Base-by-base conservation (phyloP, 345 rosid genomes). In the Trapa incisa region DNA sequence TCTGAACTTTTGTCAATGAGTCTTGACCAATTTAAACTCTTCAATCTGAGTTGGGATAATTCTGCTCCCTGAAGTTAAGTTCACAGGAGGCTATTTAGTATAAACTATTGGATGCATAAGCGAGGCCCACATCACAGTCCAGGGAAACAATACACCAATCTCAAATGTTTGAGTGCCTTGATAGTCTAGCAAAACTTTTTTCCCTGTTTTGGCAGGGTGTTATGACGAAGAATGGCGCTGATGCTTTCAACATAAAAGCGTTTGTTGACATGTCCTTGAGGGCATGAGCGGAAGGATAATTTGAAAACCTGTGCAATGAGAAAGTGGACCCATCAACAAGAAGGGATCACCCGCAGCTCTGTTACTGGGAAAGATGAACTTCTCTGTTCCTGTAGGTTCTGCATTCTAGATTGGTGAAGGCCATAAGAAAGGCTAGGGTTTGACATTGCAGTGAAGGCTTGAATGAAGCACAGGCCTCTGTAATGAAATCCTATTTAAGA, bases 241-340 rank as follows among this genome's bases (percentile, higher is more conserved):
- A 75, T 72, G 67, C 70, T 63, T 87, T 92, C 69, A 88, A 89
- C 82, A 77, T 89, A 36, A 77, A 68, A 65, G 79, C 75, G 72
- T 92, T 92, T 72, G 71, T 82, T 2, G 57, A 70, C 48, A 76
- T 73, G 78, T 65, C 43, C 36, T 43, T 15, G 2, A 17, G 65
- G 32, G 33, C 57, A 22, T 58, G 57, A 70, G 37, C 29, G 0
- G 29, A 22, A 70, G 73, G 2, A 14, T 63, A 2, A 66, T 8
- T 5, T 43, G 35, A 14, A 8, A 29, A 41, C 47, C 16, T 22
- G 5, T 29, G 67, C 11, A 11, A 22, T 4, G 53, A 16, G 38
- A 37, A 42, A 39, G 17, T 10, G 38, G 64, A 4, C 0, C 32
- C 0, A 2, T 56, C 7, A 45, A 45, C 48, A 3, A 45, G 48